Evolutionary conservation across 1,139 yeast genomes (phyloP), one percentile per base, ranked within the genome.

Genomic region (Yamadazyma buinensis): DNA sequence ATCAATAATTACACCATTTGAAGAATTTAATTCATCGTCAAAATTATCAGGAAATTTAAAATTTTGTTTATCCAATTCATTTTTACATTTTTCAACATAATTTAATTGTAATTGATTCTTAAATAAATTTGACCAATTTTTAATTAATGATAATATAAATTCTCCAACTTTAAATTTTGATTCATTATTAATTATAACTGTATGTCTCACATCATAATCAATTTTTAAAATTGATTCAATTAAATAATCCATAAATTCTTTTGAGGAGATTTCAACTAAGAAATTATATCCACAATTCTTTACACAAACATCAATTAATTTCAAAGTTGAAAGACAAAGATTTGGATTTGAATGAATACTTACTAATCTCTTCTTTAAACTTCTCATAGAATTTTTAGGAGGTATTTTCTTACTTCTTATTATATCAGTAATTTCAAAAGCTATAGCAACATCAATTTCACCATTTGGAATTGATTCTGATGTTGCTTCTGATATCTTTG

Each of bases 281-380:
- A 92, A 90, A 49, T 87, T 95, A 34, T 70, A 69, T 7, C 99
- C 99, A 32, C 96, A 90, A 56, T 94, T 92, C 63, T 94, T 92
- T 38, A 92, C 84, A 59, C 96, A 86, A 30, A 87, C 74, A 50
- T 92, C 97, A 17, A 81, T 68, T 44, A 94, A 65, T 52, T 83
- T 84, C 51, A 95, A 71, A 0, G 90, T 72, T 8, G 92, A 75
- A 25, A 78, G 68, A 48, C 85, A 84, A 21, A 81, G 75, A 56
- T 88, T 88, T 7, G 97, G 95, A 48, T 82, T 82, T 22, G 61
- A 53, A 46, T 77, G 73, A 14, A 77, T 72, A 39, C 73, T 65
- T 20, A 81, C 66, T 26, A 90, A 63, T 32, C 97, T 70, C 46
- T 80, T 82, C 64, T 87, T 88, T 42, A 92, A 62, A 13, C 82